Percentiles rank a stretch among this genome's conserved stretches.
Evolutionary conservation across 345 rosid species (phyloP).

Genomic region (Aquilaria malaccensis): DNA sequence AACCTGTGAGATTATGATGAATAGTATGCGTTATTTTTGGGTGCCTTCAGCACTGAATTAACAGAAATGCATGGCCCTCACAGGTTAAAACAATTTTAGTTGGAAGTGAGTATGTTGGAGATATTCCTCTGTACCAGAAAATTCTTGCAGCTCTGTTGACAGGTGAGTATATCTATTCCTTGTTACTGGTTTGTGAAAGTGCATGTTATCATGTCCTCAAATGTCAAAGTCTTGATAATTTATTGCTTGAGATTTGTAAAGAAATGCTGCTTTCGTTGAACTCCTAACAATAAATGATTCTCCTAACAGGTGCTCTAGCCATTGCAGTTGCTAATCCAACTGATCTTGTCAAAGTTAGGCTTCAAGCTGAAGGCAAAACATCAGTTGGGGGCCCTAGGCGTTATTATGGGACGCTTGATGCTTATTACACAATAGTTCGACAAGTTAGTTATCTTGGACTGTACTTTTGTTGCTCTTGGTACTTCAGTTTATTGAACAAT

Average conservation of each 20-base stretch:
- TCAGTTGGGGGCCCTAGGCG: slow-evolving; percentile 83
- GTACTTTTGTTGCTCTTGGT: slow-evolving; percentile 1
- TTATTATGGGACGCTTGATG: slow-evolving; percentile 83
- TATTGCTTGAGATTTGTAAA: neutral
- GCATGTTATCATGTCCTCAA: neutral
- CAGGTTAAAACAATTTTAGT: slow-evolving; percentile 87
- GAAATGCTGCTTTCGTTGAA: neutral
- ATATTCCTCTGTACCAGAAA: slow-evolving; percentile 73
- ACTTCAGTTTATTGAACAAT: slow-evolving; percentile 2
- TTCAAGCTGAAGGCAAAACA: slow-evolving; percentile 91
- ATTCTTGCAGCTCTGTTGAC: slow-evolving; percentile 88
- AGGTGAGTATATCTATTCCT: slow-evolving; percentile 34
- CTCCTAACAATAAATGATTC: slow-evolving; percentile 2
- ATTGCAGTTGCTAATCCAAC: slow-evolving; percentile 92
- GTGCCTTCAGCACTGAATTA: no score
- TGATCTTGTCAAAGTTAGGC: slow-evolving; percentile 91
- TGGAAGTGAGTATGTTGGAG: slow-evolving; percentile 75
- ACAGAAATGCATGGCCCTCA: neutral
- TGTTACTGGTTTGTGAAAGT: slow-evolving; percentile 1
- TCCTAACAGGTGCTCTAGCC: slow-evolving; percentile 75
- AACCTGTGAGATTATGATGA: slow-evolving; percentile 59
- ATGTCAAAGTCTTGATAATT: neutral
- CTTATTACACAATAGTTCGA: slow-evolving; percentile 65
- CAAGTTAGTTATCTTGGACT: slow-evolving; percentile 41
- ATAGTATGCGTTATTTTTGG: no score